Evolutionary conservation across 192 early-diverging fungal genomes (phyloP).

Genomic region (Coemansia javaensis): DNA sequence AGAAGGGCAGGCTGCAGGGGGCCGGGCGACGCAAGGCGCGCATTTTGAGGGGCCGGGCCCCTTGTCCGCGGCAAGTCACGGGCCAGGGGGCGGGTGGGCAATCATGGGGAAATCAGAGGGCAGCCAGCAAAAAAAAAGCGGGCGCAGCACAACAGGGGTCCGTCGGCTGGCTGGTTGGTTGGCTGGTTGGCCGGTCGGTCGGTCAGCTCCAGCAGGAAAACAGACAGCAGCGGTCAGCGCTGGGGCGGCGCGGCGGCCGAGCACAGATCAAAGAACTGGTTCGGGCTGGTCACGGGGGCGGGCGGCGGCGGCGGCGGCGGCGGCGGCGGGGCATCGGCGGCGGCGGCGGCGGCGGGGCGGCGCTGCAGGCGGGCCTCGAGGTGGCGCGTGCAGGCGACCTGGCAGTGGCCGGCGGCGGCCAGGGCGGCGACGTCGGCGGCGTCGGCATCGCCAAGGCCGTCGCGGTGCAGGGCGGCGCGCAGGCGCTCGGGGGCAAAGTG

Average conservation of each 20-base stretch:
- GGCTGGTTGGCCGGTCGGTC: no score
- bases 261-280: slow-evolving; percentile 85
- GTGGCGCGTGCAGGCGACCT: slow-evolving; percentile 88
- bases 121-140: no score
- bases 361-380: slow-evolving; percentile 64
- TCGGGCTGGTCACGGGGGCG: slow-evolving; percentile 86
- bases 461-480: slow-evolving; percentile 53
- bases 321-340: slow-evolving; percentile 5
- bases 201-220: no score
- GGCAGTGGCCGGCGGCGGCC: slow-evolving; percentile 73
- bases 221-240: not conserved
- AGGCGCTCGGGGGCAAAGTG: slow-evolving; percentile 69
- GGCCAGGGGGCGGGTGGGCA: no score
- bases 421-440: slow-evolving; percentile 62
- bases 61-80: no score
- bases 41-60: no score
- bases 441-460: slow-evolving; percentile 58
- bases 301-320: slow-evolving; percentile 22
- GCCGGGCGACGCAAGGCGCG: no score
- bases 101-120: no score
- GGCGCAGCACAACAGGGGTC: not conserved
- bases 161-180: no score
- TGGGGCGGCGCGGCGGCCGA: slow-evolving; percentile 2
- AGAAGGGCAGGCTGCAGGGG: no score
- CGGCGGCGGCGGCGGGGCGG: slow-evolving; percentile 10